These are phyloP conservation scores for Postia placenta DNA, from an alignment of 768 basidiomycete species.

Conservation along the genomic window DNA sequence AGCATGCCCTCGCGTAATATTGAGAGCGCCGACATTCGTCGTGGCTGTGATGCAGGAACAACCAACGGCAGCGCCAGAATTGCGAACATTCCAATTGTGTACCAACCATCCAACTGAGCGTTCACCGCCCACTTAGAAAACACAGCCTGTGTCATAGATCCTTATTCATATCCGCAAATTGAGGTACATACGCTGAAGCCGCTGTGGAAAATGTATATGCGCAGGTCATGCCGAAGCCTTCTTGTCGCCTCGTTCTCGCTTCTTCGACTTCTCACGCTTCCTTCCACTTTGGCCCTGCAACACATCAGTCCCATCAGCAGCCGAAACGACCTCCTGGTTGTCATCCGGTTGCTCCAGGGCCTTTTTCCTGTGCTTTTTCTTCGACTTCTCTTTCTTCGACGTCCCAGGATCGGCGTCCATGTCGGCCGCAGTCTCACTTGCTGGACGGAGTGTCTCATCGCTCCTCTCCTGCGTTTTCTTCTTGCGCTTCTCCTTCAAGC, in stretches of 20 bases:
- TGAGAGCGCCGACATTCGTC: too few relatives aligned
- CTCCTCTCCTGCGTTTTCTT: constrained; percentile 26
- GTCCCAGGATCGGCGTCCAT: background rate
- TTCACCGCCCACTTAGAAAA: too few relatives aligned
- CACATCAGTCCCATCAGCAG: background rate
- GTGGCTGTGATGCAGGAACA: too few relatives aligned
- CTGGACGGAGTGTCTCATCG: constrained; percentile 6
- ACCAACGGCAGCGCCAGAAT: too few relatives aligned
- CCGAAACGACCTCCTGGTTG: constrained; percentile 4
- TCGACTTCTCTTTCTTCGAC: constrained; percentile 22
- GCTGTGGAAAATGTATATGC: too few relatives aligned
- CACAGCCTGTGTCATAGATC: too few relatives aligned
- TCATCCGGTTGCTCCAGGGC: background rate
- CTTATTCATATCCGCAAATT: too few relatives aligned
- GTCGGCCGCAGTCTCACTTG: background rate
- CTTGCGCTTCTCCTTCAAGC: constrained; percentile 20
- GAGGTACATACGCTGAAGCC: too few relatives aligned
- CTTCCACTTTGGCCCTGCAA: background rate
- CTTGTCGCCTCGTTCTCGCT: background rate
- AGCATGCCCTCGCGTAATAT: too few relatives aligned
- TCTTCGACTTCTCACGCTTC: background rate
- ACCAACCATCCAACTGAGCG: too few relatives aligned
- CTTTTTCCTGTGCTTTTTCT: constrained; percentile 17
- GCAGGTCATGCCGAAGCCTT: too few relatives aligned
- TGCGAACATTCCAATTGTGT: too few relatives aligned